phyloP scores from a whole-genome alignment of 192 early-diverging fungal genomes.

The Coemansia sp. region DNA sequence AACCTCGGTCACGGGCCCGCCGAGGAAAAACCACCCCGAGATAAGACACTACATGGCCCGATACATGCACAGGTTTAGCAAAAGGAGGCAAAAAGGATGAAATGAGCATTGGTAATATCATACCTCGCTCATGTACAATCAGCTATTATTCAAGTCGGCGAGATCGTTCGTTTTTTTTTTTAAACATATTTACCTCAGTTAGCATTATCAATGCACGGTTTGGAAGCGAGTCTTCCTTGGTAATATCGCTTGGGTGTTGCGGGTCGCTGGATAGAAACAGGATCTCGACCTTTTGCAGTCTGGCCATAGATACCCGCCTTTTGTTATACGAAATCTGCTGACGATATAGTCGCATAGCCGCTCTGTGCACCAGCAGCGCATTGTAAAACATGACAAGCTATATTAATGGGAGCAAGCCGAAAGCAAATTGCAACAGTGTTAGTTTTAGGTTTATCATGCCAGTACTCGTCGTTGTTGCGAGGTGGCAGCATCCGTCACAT shows the following conservation, averaged over 20 bases:
- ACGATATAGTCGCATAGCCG: conserved; percentile 30
- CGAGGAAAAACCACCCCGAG: conserved; percentile 29
- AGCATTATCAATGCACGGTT: conserved; percentile 44
- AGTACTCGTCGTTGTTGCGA: not conserved
- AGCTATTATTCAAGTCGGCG: not conserved
- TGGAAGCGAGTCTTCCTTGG: conserved; percentile 20
- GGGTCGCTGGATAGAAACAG: conserved; percentile 24
- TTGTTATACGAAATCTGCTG: conserved; percentile 11
- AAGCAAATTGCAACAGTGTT: not conserved
- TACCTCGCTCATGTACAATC: not conserved
- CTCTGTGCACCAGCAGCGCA: conserved; percentile 36
- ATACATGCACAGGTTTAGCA: not conserved
- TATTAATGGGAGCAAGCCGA: not conserved
- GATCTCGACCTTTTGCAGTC: conserved; percentile 20
- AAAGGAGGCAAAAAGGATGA: not conserved
- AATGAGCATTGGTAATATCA: not conserved
- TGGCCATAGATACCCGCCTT: conserved; percentile 23
- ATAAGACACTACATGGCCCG: conserved; percentile 31
- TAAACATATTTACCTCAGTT: conserved; percentile 26
- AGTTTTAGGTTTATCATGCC: not conserved
- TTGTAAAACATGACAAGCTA: conserved; percentile 48
- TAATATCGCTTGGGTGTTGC: conserved; percentile 12
- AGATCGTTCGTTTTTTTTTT: not conserved
- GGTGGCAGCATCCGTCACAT: not conserved
- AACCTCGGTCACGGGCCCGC: conserved; percentile 11